phyloP scores from a whole-genome alignment of 129 eudicot genomes.

The Centaurea solstitialis region DNA sequence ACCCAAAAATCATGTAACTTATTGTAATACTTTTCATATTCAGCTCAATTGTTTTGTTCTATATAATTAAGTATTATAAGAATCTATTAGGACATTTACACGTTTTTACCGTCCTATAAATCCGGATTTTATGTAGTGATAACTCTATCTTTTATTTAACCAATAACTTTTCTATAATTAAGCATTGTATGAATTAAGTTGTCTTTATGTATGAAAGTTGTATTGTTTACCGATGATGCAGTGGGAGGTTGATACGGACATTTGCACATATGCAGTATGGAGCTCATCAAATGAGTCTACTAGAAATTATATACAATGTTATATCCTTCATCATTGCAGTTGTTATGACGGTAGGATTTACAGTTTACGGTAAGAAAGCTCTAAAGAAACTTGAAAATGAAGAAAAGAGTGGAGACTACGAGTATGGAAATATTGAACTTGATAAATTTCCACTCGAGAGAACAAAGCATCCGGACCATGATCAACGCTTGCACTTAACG shows the following conservation, averaged over 20 bases:
- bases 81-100: neutral
- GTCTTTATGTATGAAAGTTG: neutral
- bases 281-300: constrained; percentile 59
- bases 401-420: constrained; percentile 41
- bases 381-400: constrained; percentile 52
- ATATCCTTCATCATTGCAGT: constrained; percentile 73
- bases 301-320: constrained; percentile 78
- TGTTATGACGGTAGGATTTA: constrained; percentile 59
- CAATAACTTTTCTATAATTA: neutral
- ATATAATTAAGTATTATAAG: no score
- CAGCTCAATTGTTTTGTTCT: neutral
- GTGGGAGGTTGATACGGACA: constrained; percentile 85
- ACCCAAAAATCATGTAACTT: no score
- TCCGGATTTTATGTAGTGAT: neutral
- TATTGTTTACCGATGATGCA: constrained; percentile 38
- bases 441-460: constrained; percentile 69
- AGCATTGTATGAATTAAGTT: neutral
- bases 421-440: constrained; percentile 33
- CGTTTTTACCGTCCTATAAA: neutral
- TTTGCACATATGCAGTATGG: constrained; percentile 79
- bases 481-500: constrained; percentile 25
- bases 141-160: neutral
- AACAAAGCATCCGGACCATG: constrained; percentile 43
- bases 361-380: constrained; percentile 64
- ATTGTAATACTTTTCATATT: neutral